A percentile compares a stretch with the other conserved stretches of the same genome.
These are phyloP conservation scores for Fusarium circinatum DNA, from an alignment of 2,329 filamentous ascomycete genomes.

Conservation along the genomic window DNA sequence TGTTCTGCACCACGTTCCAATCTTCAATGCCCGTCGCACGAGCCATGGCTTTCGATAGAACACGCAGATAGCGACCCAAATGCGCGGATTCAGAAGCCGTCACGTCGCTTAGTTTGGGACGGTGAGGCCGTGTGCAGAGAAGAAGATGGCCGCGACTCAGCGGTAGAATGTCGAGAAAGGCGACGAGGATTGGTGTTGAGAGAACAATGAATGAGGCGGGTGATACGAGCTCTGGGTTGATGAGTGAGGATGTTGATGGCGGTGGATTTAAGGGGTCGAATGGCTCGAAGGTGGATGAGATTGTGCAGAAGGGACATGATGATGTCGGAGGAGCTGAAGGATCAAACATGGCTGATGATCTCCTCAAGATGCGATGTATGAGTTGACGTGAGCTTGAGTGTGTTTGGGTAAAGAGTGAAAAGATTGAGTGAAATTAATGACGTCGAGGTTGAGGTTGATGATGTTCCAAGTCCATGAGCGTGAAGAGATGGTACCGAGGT, in stretches of 20 bases:
- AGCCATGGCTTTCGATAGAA: slow-evolving; percentile 77
- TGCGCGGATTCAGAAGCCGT: slow-evolving; percentile 70
- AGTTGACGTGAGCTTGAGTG: background rate
- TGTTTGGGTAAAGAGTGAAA: background rate
- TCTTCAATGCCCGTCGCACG: slow-evolving; percentile 77
- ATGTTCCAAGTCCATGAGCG: slow-evolving; percentile 19
- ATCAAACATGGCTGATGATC: slow-evolving; percentile 48
- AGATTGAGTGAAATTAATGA: background rate
- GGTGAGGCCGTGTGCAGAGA: slow-evolving; percentile 80
- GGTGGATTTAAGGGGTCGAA: slow-evolving; percentile 59
- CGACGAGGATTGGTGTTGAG: slow-evolving; percentile 79
- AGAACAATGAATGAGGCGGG: slow-evolving; percentile 74
- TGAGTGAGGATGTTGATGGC: slow-evolving; percentile 44
- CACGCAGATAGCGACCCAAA: slow-evolving; percentile 74
- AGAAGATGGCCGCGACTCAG: slow-evolving; percentile 85
- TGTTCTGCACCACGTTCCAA: slow-evolving; percentile 98
- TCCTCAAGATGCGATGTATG: background rate
- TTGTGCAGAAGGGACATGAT: slow-evolving; percentile 71
- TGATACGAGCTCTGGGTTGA: slow-evolving; percentile 49
- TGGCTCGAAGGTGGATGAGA: slow-evolving; percentile 60
- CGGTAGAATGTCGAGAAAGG: slow-evolving; percentile 94
- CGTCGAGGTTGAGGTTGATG: background rate
- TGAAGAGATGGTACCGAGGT: slow-evolving; percentile 33
- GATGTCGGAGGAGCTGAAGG: slow-evolving; percentile 48
- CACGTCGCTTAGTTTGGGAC: slow-evolving; percentile 80